A percentile compares a stretch with the other conserved stretches of the same genome.
These are phyloP conservation scores for Tetracladium marchalianum DNA, from an alignment of 495 filamentous ascomycete genomes.

Conservation along the genomic window DNA sequence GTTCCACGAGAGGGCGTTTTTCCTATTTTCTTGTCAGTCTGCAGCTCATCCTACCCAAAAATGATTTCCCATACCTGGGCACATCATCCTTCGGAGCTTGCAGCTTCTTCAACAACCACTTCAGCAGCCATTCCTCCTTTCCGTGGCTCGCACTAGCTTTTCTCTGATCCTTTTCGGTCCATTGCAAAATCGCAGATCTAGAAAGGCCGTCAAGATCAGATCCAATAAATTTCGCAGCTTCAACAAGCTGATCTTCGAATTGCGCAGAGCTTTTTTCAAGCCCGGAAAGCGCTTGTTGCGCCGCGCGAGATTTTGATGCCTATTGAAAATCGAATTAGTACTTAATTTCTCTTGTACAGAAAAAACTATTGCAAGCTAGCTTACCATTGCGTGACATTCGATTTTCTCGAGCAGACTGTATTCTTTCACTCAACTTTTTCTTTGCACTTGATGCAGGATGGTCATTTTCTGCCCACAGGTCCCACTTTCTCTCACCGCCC, in stretches of 20 bases:
- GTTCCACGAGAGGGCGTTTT: conserved; percentile 34
- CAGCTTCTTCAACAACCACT: conserved; percentile 58
- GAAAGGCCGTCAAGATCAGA: conserved; percentile 8
- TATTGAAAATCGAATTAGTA: background rate
- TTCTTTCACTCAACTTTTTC: background rate
- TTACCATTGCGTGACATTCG: background rate
- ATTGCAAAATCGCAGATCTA: conserved; percentile 25
- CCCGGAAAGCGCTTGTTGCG: conserved; percentile 15
- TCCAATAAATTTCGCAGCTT: conserved; percentile 20
- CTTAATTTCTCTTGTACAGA: too few relatives aligned
- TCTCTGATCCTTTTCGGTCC: conserved; percentile 21
- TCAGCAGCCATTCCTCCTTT: conserved; percentile 56
- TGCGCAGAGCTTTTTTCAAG: conserved; percentile 17
- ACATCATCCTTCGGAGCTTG: conserved; percentile 24
- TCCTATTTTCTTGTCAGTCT: conserved; percentile 22
- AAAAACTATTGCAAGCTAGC: background rate
- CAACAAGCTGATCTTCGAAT: conserved; percentile 18
- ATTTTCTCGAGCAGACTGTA: background rate
- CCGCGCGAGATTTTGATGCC: conserved; percentile 17
- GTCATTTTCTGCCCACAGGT: too few relatives aligned
- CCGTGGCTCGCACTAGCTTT: conserved; percentile 17
- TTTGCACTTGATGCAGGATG: background rate
- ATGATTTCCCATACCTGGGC: conserved; percentile 12
- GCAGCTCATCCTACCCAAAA: conserved; percentile 3
- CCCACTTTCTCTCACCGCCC: background rate